Conservation (phyloP, 768 basidiomycete species). For the Calocera cornea region DNA sequence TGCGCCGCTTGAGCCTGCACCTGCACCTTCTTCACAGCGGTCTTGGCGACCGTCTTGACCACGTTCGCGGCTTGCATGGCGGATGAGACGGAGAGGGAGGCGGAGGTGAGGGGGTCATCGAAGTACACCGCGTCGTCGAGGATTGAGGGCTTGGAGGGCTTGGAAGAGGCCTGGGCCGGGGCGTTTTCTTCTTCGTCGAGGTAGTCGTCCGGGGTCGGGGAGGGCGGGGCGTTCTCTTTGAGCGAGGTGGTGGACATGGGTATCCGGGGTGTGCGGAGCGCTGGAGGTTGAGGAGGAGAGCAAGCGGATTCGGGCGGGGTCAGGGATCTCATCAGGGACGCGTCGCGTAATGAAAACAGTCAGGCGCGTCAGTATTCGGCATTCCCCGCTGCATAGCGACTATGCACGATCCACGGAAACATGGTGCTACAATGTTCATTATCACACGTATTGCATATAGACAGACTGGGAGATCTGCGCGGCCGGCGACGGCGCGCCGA, state of each 20-base stretch:
- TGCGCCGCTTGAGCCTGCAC: slow-evolving; percentile 12
- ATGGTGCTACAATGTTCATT: not conserved
- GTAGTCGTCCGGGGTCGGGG: not conserved
- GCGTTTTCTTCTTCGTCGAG: not conserved
- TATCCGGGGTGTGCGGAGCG: not conserved
- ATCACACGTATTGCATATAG: too few species aligned
- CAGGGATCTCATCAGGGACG: not conserved
- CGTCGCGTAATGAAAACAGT: slow-evolving; percentile 4
- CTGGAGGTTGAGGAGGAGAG: not conserved
- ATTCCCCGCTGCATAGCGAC: too few species aligned
- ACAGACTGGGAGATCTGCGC: too few species aligned
- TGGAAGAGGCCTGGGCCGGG: too few species aligned
- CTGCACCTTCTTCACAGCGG: not conserved
- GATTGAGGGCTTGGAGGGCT: not conserved
- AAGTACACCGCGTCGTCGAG: not conserved
- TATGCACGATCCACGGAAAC: not conserved
- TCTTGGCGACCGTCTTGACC: not conserved
- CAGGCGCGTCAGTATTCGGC: not conserved
- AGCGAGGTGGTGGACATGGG: not conserved
- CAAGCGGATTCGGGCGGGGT: too few species aligned
- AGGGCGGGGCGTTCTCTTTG: not conserved
- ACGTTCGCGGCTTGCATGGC: not conserved
- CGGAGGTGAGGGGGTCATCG: not conserved
- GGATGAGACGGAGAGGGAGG: not conserved
- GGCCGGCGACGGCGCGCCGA: too few species aligned